Evolutionary conservation across 345 rosid genomes (phyloP).

Genomic region (Citrus glauca): DNA sequence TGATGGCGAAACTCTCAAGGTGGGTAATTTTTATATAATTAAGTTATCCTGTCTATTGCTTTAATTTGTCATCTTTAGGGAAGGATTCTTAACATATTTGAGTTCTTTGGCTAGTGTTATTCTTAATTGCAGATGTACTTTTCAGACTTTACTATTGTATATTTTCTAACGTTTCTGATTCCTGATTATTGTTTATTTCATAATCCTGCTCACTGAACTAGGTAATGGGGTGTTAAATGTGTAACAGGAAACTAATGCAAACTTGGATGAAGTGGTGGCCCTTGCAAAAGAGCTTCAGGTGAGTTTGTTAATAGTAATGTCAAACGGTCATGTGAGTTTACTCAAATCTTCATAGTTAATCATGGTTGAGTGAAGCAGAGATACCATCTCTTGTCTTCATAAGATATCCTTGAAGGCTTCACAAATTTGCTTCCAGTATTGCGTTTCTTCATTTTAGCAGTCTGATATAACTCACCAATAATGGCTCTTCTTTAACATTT

Average conservation of each 20-base stretch:
- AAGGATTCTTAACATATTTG: background rate
- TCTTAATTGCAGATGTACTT: background rate
- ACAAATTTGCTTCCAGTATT: background rate
- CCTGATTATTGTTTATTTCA: background rate
- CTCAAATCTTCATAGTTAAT: background rate
- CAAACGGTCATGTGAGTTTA: background rate
- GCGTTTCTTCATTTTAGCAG: background rate
- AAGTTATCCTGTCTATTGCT: background rate
- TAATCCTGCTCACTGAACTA: background rate
- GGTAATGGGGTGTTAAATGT: background rate
- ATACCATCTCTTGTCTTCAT: background rate
- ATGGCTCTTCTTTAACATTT: background rate
- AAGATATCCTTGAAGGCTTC: background rate
- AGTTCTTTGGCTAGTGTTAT: background rate
- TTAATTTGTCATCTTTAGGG: background rate
- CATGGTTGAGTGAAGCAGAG: background rate
- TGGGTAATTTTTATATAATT: conserved; percentile 14
- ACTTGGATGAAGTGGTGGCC: conserved; percentile 89
- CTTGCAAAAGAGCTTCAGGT: conserved; percentile 94
- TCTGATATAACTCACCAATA: background rate
- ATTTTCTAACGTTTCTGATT: background rate
- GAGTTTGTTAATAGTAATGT: background rate
- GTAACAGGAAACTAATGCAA: conserved; percentile 71
- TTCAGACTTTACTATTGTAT: background rate
- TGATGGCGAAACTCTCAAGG: conserved; percentile 75